Percentiles rank a stretch among this genome's conserved stretches.
Conservation (phyloP, 78 protist genomes). For the Dictyostelium firmibasis region DNA sequence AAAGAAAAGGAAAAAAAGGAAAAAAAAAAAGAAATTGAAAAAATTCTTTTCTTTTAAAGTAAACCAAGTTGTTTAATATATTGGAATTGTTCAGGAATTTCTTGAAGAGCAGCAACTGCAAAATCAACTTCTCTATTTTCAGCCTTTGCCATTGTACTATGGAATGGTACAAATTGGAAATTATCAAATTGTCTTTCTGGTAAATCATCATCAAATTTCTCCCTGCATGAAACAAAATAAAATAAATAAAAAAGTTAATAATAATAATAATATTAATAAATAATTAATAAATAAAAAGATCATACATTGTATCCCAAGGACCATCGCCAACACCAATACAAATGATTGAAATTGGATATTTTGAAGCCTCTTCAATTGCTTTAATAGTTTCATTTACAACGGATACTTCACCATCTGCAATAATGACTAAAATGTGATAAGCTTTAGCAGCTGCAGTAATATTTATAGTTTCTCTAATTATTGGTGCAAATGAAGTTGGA, state of each 20-base stretch:
- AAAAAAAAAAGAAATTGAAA: background rate
- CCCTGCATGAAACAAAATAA: no score
- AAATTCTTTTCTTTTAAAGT: background rate
- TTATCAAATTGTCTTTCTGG: constrained; percentile 80
- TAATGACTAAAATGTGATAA: constrained; percentile 83
- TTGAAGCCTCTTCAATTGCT: constrained; percentile 82
- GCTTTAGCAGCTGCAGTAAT: constrained; percentile 27
- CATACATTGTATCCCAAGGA: constrained; percentile 77
- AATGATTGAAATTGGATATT: constrained; percentile 80
- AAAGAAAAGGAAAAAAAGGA: background rate
- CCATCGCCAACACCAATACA: constrained; percentile 87
- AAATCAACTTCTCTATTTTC: constrained; percentile 82
- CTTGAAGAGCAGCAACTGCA: constrained; percentile 79
- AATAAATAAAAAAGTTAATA: no score
- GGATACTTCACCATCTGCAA: constrained; percentile 85
- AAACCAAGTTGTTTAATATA: constrained; percentile 27
- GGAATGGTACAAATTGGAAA: constrained; percentile 82
- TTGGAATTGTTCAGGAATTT: constrained; percentile 81
- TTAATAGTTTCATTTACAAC: constrained; percentile 48
- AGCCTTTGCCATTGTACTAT: constrained; percentile 35
- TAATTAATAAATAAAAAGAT: background rate
- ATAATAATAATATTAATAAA: background rate
- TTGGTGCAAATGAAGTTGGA: constrained; percentile 90
- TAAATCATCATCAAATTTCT: constrained; percentile 72
- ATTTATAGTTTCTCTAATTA: constrained; percentile 42